These are phyloP conservation scores for Bacidia gigantensis DNA, from an alignment of 495 filamentous ascomycete genomes.

Conservation along the genomic window DNA sequence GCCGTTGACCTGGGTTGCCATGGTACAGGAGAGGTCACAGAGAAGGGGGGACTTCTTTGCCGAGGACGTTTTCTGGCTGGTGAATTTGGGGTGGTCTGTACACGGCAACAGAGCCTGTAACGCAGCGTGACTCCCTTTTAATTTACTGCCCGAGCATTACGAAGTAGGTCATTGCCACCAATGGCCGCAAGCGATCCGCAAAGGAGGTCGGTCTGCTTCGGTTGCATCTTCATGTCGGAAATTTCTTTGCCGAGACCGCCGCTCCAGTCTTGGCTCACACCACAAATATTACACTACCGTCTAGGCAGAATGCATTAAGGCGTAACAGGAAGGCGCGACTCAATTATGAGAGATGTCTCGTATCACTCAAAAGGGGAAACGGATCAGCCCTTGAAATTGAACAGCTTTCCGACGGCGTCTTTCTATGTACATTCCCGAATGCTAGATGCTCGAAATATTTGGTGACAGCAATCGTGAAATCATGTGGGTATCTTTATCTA, in stretches of 20 bases:
- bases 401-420: too few relatives aligned
- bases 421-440: too few relatives aligned
- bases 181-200: background rate
- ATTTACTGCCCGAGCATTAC: too few relatives aligned
- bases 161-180: too few relatives aligned
- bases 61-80: too few relatives aligned
- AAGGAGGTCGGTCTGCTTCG: background rate
- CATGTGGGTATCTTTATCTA: background rate
- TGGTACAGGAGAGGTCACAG: too few relatives aligned
- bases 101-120: too few relatives aligned
- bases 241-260: background rate
- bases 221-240: background rate
- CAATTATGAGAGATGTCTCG: background rate
- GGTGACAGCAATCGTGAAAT: background rate
- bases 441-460: background rate
- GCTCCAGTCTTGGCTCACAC: background rate
- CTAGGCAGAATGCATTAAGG: background rate
- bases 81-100: too few relatives aligned
- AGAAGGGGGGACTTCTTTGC: too few relatives aligned
- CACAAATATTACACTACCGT: too few relatives aligned
- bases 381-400: too few relatives aligned
- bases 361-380: background rate
- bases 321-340: background rate
- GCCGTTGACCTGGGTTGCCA: constrained; percentile 48
- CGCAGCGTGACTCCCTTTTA: too few relatives aligned